Percentiles rank a stretch among this genome's conserved stretches.
These are phyloP conservation scores for Candida vartiovaarae DNA, from an alignment of 805 yeast genomes.

Conservation along the genomic window DNA sequence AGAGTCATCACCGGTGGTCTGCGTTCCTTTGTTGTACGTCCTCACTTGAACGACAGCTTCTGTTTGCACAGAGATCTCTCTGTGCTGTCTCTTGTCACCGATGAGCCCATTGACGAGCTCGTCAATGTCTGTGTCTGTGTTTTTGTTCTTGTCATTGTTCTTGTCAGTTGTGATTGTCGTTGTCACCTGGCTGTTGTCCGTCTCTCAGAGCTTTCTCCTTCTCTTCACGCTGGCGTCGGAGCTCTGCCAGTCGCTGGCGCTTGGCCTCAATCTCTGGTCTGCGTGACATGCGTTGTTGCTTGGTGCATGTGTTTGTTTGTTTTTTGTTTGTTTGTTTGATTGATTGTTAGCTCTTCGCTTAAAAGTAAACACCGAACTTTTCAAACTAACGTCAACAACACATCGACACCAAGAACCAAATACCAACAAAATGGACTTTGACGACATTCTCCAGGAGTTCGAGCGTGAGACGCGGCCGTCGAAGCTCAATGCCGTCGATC, in stretches of 20 bases:
- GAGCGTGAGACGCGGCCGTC: conserved; percentile 38
- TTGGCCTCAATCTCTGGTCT: conserved; percentile 46
- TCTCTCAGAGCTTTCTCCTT: conserved; percentile 10
- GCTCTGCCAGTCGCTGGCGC: conserved; percentile 40
- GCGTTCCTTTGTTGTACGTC: conserved; percentile 24
- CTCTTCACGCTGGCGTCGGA: conserved; percentile 40
- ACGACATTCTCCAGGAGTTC: conserved; percentile 63
- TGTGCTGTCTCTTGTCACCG: conserved; percentile 3
- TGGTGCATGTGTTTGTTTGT: not conserved
- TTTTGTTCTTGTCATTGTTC: too few relatives aligned
- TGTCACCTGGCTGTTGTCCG: not conserved
- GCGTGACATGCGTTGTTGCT: conserved; percentile 17
- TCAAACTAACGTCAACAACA: not conserved
- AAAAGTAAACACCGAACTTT: not conserved
- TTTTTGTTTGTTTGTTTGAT: not conserved
- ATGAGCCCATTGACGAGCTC: conserved; percentile 9
- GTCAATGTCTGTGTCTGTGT: not conserved
- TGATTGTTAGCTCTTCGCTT: not conserved
- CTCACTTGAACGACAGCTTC: conserved; percentile 1
- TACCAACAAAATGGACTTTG: conserved; percentile 32
- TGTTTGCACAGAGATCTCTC: conserved; percentile 9
- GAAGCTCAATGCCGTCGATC: conserved; percentile 14
- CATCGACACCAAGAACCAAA: not conserved
- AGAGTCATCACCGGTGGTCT: conserved; percentile 10
- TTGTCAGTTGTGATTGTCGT: not conserved